phyloP scores from a whole-genome alignment of 2,329 filamentous ascomycete species.

The Paracamarosporium sp. region DNA sequence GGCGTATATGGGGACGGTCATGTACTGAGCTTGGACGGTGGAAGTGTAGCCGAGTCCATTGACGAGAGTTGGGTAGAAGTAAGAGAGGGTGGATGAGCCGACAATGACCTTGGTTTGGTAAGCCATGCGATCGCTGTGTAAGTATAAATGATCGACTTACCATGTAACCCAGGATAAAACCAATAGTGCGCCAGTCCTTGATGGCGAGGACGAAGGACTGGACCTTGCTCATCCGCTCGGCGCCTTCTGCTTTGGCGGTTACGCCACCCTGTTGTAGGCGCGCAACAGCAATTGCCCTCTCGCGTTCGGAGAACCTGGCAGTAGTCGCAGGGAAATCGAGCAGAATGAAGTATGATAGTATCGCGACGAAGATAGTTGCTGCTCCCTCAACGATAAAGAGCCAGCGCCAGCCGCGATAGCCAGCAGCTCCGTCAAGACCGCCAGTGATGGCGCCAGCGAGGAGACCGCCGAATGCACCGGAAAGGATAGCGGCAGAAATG shows the following conservation, averaged over 20 bases:
- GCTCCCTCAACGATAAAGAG: conserved; percentile 54
- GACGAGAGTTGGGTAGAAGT: conserved; percentile 63
- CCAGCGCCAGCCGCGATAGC: conserved; percentile 61
- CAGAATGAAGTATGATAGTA: conserved; percentile 54
- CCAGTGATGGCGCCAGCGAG: conserved; percentile 58
- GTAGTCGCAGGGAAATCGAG: conserved; percentile 59
- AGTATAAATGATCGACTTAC: conserved; percentile 34
- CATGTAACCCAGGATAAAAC: conserved; percentile 60
- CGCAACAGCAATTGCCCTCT: conserved; percentile 52
- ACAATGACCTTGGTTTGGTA: conserved; percentile 44
- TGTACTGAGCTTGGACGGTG: conserved; percentile 56
- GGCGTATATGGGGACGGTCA: conserved; percentile 61
- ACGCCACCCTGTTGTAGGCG: conserved; percentile 55
- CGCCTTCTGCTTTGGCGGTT: conserved; percentile 38
- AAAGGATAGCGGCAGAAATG: conserved; percentile 64
- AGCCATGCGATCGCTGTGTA: neutral
- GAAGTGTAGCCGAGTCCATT: conserved; percentile 58
- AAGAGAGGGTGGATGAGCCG: conserved; percentile 59
- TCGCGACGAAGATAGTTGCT: conserved; percentile 54
- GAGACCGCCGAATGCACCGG: conserved; percentile 61
- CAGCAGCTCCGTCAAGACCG: conserved; percentile 53
- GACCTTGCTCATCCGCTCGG: conserved; percentile 42
- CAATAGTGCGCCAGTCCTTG: conserved; percentile 55
- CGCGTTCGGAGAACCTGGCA: conserved; percentile 49
- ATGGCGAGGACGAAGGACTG: conserved; percentile 51